Base-by-base conservation (phyloP, 2,329 filamentous ascomycete species). In the Xylaria sp. region DNA sequence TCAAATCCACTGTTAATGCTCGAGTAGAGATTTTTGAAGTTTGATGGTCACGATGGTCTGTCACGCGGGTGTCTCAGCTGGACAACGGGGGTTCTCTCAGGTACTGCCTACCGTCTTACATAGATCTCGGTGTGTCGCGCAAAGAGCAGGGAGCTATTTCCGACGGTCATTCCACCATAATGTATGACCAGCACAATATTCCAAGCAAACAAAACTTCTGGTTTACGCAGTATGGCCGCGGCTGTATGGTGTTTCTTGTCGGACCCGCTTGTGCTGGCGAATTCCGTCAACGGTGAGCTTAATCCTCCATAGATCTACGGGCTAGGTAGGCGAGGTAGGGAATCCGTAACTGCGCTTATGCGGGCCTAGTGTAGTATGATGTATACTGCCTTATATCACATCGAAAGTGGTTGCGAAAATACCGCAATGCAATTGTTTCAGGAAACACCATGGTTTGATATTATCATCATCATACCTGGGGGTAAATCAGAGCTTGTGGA, bases 291-390 rank as follows among this genome's bases (percentile, higher is more conserved):
- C 52, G 18, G 52, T n/a, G 52, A 39, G 13, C 32, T 23, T n/a
- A 50, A 48, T 58, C 58, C 54, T 48, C 44, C 50, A 15, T 41
- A 23, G 65, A 67, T 54, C 34, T 55, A 25, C 15, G 50, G 34
- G 48, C 58, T 44, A 63, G n/a, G 46, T 20, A 46, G 34, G 48
- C 58, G 34, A 63, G n/a, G 46, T 20, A 46, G 41, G 28, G 8
- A 63, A 46, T 28, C 52, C 60, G 52, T 52, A 32, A 48, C 23
- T 39, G 52, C 59, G 54, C 65, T 68, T 63, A 63, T 68, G 65
- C 54, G 18, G n/a, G 54, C n/a, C 65, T 51, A 56, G 51, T 48
- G 23, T 55, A 66, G 51, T 39, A 56, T 55, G 46, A 55, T 39
- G 48, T 41, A 46, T 18, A 51, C 12, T 50, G 37, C 46, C 46